Percentiles rank a stretch among this genome's conserved stretches.
Conservation (phyloP, 306 rosid genomes). For the Nissolia schottii region DNA sequence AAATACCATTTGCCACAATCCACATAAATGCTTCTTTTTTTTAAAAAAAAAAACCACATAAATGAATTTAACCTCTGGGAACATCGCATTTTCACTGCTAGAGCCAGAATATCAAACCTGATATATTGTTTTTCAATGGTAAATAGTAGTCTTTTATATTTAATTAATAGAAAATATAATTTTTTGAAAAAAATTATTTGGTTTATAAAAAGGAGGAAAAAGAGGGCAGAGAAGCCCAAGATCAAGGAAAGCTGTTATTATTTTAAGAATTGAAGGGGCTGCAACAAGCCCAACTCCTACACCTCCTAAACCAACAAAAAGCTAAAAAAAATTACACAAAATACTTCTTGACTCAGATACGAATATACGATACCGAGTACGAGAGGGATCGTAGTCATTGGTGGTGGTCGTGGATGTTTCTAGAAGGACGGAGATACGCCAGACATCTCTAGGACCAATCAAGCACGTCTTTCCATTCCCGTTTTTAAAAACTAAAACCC, state of each 20-base stretch:
- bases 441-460: constrained; percentile 41
- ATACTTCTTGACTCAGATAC: background rate
- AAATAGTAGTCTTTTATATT: too few relatives aligned
- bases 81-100: too few relatives aligned
- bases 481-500: background rate
- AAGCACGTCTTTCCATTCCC: background rate
- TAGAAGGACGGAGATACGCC: constrained; percentile 40
- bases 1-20: too few relatives aligned
- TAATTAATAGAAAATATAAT: too few relatives aligned
- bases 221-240: background rate
- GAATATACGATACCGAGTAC: background rate
- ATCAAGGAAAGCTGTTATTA: background rate
- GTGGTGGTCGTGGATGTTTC: constrained; percentile 40
- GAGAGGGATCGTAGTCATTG: background rate
- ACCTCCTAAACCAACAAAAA: background rate
- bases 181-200: too few relatives aligned
- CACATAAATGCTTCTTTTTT: too few relatives aligned
- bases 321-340: background rate
- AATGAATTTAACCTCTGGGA: too few relatives aligned
- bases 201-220: background rate
- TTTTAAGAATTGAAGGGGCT: background rate
- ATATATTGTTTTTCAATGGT: too few relatives aligned
- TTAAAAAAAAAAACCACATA: too few relatives aligned
- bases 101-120: too few relatives aligned
- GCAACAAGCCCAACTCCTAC: background rate